These are phyloP conservation scores for Colletotrichum navitas DNA, from an alignment of 2,329 filamentous ascomycete species.

Conservation along the genomic window DNA sequence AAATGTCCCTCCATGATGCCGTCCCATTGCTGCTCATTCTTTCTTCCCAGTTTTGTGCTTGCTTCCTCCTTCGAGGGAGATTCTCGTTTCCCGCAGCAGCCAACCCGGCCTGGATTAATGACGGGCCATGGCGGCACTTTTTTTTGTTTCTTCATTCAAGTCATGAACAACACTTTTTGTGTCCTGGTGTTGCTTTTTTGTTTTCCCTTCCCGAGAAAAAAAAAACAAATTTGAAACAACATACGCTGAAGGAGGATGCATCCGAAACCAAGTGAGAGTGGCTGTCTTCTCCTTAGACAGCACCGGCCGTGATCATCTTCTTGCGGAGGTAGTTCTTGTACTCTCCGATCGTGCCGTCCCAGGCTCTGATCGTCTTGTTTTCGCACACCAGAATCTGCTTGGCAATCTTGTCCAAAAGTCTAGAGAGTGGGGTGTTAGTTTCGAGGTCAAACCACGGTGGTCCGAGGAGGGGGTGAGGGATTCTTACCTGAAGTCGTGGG, in stretches of 20 bases:
- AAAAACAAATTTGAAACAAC: slow-evolving; percentile 2
- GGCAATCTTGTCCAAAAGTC: slow-evolving; percentile 98
- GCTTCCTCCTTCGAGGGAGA: not conserved
- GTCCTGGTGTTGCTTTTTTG: not conserved
- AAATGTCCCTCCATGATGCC: slow-evolving; percentile 16
- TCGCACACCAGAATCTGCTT: slow-evolving; percentile 99
- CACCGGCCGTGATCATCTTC: slow-evolving; percentile 94
- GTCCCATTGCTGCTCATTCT: slow-evolving; percentile 23
- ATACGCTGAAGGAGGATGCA: slow-evolving; percentile 16
- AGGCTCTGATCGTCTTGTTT: slow-evolving; percentile 91
- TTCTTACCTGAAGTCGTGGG: slow-evolving; percentile 96
- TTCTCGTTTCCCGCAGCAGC: slow-evolving; percentile 10
- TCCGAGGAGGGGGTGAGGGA: not conserved
- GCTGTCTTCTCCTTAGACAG: slow-evolving; percentile 72
- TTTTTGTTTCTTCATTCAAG: slow-evolving; percentile 18
- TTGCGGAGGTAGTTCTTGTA: slow-evolving; percentile 99
- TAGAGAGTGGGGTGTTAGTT: slow-evolving; percentile 53
- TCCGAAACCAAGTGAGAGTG: not conserved
- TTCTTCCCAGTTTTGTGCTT: slow-evolving; percentile 2
- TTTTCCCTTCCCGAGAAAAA: slow-evolving; percentile 4
- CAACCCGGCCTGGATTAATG: slow-evolving; percentile 19
- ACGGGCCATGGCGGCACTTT: slow-evolving; percentile 14
- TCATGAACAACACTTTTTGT: slow-evolving; percentile 23
- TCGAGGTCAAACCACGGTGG: not conserved
- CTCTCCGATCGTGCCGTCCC: slow-evolving; percentile 89